Evolutionary conservation across 1,284 basidiomycete species (phyloP).

Genomic region (Vanrija pseudolonga): DNA sequence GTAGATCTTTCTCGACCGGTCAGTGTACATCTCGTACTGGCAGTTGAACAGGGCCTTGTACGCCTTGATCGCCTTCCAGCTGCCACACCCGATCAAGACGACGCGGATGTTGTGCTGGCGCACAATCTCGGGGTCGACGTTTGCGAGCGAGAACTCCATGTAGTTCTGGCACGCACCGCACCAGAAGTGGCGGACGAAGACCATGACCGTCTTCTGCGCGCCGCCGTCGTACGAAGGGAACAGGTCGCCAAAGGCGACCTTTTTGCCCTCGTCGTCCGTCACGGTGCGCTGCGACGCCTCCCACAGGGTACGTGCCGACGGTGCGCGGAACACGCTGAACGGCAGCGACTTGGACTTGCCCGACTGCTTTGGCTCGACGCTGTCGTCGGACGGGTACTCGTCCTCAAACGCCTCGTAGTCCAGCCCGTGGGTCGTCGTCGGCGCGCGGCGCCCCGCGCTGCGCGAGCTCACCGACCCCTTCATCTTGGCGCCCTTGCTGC

Average conservation of each 20-base stretch:
- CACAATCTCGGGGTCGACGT: constrained; percentile 38
- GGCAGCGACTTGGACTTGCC: constrained; percentile 12
- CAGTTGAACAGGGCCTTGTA: constrained; percentile 42
- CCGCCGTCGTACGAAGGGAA: constrained; percentile 16
- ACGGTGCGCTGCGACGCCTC: constrained; percentile 41
- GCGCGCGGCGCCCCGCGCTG: too few relatives aligned
- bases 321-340: constrained; percentile 31
- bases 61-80: constrained; percentile 46
- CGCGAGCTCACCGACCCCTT: too few relatives aligned
- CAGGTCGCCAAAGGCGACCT: constrained; percentile 38
- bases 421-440: too few relatives aligned
- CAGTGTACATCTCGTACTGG: constrained; percentile 45
- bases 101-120: constrained; percentile 37
- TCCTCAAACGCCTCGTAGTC: too few relatives aligned
- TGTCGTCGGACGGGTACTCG: too few relatives aligned
- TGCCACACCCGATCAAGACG: constrained; percentile 41
- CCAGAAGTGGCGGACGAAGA: constrained; percentile 48
- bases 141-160: constrained; percentile 35
- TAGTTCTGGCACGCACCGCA: constrained; percentile 50
- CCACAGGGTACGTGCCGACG: constrained; percentile 28
- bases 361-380: too few relatives aligned
- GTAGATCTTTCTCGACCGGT: constrained; percentile 38
- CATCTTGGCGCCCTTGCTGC: too few relatives aligned
- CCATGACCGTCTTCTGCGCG: constrained; percentile 29
- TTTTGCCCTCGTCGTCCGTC: constrained; percentile 35